Base-by-base conservation (phyloP, 345 rosid species). In the Lepidium aucheri region DNA sequence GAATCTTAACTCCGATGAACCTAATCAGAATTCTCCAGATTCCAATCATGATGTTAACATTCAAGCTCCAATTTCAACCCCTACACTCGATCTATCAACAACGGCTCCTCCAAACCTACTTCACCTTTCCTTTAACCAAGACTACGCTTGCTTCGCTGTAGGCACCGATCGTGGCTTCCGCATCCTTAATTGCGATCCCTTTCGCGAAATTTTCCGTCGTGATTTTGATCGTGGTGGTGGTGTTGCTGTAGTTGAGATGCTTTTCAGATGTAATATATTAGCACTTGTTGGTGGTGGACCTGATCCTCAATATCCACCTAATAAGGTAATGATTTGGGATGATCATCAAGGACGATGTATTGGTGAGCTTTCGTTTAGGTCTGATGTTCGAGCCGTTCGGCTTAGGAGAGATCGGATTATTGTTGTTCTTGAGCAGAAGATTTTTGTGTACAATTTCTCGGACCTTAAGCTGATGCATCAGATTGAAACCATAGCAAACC, bases 321-420 rank as follows among this genome's bases (percentile, higher is more conserved):
- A 79, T n/a, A 93, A 86, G 78, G 94, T 86, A 15, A 86, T 93
- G 94, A 84, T 93, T 50, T 93, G 98, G 98, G 98, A 93, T 49
- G 97, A 93, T 53, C 94, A 90, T 51, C 94, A 84, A 68, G 78
- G 91, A 32, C 82, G 92, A 14, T 90, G 94, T 72, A 84, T 88
- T 32, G 96, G 96, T 0, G 98, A 93, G 76, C 89, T 93, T 17
- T 81, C 95, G 3, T 93, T 93, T 57, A 78, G 98, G 75, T 88
- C 98, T 1, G 96, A 83, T 71, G 97, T 93, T 15, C 78, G 94
- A 49, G 76, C 97, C 0, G 93, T 93, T 10, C 78, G 89, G 68
- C 85, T 93, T 3, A 80, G 96, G 26, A 81, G 94, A 26, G 97
- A 88, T 73, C 77, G 96, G 59, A 86, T 90, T 17, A 46, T 93